Conservation (phyloP, 768 basidiomycete genomes). For the Imleria badia region DNA sequence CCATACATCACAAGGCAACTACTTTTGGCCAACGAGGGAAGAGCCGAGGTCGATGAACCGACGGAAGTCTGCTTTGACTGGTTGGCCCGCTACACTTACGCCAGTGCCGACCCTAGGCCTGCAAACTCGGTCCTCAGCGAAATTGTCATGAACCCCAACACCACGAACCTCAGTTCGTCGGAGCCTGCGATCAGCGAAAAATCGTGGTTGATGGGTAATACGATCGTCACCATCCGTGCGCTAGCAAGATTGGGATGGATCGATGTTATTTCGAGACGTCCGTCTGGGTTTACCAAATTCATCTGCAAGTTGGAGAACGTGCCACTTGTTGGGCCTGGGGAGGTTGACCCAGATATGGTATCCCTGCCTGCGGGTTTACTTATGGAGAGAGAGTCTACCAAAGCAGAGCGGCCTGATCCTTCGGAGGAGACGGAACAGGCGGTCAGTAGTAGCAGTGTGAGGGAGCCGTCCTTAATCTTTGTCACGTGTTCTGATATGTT, state of each 20-base stretch:
- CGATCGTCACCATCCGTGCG: slow-evolving; percentile 78
- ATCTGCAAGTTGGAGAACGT: slow-evolving; percentile 87
- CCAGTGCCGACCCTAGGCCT: slow-evolving; percentile 89
- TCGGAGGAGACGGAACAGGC: slow-evolving; percentile 18
- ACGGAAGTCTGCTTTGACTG: slow-evolving; percentile 98
- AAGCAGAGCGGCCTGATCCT: slow-evolving; percentile 29
- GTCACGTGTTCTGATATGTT: slow-evolving; percentile 5
- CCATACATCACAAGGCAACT: slow-evolving; percentile 86
- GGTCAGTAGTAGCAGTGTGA: slow-evolving; percentile 5
- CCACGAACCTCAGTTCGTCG: slow-evolving; percentile 25
- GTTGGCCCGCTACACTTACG: slow-evolving; percentile 93
- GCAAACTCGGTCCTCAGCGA: slow-evolving; percentile 76
- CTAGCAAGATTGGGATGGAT: slow-evolving; percentile 82
- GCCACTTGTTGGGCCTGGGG: slow-evolving; percentile 80
- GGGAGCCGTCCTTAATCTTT: neutral
- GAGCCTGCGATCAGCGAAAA: slow-evolving; percentile 57
- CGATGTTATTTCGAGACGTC: slow-evolving; percentile 77
- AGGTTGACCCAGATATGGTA: slow-evolving; percentile 76
- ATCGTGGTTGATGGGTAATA: slow-evolving; percentile 84
- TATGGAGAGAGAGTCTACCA: slow-evolving; percentile 56
- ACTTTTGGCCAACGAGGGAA: slow-evolving; percentile 79
- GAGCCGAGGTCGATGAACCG: slow-evolving; percentile 73
- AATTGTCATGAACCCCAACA: slow-evolving; percentile 64
- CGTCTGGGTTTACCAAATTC: slow-evolving; percentile 86
- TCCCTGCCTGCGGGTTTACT: slow-evolving; percentile 72